phyloP scores from a whole-genome alignment of 164 flowering plant species.

The Macadamia tetraphylla region DNA sequence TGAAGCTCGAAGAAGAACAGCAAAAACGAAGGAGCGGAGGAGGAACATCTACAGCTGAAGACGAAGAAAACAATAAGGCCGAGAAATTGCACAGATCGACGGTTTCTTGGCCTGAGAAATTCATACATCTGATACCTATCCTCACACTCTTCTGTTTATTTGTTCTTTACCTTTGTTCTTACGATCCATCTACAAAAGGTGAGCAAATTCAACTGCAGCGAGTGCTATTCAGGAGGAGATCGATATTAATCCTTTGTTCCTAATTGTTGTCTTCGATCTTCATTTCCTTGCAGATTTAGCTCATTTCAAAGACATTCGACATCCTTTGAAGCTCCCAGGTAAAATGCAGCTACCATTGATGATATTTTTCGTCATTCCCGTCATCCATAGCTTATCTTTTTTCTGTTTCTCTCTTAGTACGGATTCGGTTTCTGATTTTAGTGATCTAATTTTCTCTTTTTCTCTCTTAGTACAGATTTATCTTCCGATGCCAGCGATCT shows the following conservation, averaged over 20 bases:
- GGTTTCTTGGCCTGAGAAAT: constrained; percentile 24
- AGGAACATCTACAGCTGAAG: neutral
- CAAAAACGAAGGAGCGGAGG: constrained; percentile 1
- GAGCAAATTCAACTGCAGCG: neutral
- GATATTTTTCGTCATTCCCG: neutral
- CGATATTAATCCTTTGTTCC: neutral
- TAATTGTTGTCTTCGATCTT: too few relatives aligned
- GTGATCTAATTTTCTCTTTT: constrained; percentile 8
- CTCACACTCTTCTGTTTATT: constrained; percentile 61
- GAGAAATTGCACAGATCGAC: constrained; percentile 27
- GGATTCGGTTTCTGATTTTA: constrained; percentile 12
- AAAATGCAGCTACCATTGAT: constrained; percentile 20
- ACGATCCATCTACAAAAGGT: constrained; percentile 61
- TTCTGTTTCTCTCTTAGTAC: neutral
- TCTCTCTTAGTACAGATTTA: constrained; percentile 4
- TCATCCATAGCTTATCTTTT: neutral
- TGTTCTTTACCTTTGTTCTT: constrained; percentile 60
- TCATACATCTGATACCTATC: constrained; percentile 60
- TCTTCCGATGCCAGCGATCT: constrained; percentile 17
- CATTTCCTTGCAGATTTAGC: constrained; percentile 31
- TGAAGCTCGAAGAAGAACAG: constrained; percentile 9
- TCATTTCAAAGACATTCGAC: constrained; percentile 32
- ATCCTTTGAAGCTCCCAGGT: constrained; percentile 27
- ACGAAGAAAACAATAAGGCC: constrained; percentile 16
- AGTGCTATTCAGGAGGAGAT: too few relatives aligned